These are phyloP conservation scores for Persicaria maculosa DNA, from an alignment of 148 eudicot species.

Conservation along the genomic window DNA sequence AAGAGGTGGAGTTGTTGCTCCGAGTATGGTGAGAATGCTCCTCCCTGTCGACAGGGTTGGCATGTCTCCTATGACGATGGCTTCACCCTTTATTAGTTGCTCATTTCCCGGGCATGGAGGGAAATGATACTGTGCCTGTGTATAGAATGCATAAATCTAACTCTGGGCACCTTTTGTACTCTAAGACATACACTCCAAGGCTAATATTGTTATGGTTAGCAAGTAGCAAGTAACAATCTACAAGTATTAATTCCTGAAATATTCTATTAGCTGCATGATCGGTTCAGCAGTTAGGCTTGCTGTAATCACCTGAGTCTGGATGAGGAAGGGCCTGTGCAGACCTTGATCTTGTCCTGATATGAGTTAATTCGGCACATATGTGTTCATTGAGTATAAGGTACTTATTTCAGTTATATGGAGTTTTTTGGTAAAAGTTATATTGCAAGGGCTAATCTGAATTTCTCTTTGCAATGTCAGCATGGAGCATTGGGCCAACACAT, in stretches of 20 bases:
- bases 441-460: neutral
- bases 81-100: constrained; percentile 32
- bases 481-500: neutral
- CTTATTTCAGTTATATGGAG: too few relatives aligned
- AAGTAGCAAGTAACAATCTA: neutral
- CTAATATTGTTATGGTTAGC: too few relatives aligned
- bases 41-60: constrained; percentile 59
- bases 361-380: too few relatives aligned
- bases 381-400: too few relatives aligned
- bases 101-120: neutral
- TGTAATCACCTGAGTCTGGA: neutral
- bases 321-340: neutral
- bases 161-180: neutral
- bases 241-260: neutral
- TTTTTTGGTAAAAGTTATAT: too few relatives aligned
- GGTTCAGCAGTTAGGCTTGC: neutral
- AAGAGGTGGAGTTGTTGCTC: constrained; percentile 72
- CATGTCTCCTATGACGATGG: constrained; percentile 72
- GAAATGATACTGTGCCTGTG: neutral
- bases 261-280: neutral
- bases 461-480: neutral
- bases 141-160: neutral
- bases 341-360: too few relatives aligned
- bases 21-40: constrained; percentile 55
- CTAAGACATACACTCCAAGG: neutral